Evolutionary conservation across 176 grass and related monocot genomes (phyloP).

Genomic region (Otatea glauca): DNA sequence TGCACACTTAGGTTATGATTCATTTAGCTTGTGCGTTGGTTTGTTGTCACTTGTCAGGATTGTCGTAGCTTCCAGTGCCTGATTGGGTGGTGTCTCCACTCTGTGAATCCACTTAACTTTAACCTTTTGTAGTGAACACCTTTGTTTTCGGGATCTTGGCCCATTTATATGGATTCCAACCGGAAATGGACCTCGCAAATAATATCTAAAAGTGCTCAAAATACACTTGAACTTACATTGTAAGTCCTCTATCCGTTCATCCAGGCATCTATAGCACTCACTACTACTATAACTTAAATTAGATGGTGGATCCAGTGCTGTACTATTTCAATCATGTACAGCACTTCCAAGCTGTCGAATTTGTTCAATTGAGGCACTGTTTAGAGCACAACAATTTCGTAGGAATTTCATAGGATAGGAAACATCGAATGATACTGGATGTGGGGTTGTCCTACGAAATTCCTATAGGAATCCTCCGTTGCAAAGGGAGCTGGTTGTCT

Average conservation of each 20-base stretch:
- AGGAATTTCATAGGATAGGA: background rate
- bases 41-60: constrained; percentile 10
- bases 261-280: background rate
- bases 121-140: background rate
- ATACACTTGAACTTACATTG: background rate
- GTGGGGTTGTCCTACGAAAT: background rate
- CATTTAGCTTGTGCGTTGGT: background rate
- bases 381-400: background rate
- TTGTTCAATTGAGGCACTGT: background rate
- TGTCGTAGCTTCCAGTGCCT: background rate
- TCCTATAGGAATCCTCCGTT: background rate
- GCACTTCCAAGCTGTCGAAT: background rate
- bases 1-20: background rate
- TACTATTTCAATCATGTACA: background rate
- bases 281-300: background rate
- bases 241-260: background rate
- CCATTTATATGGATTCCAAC: no score
- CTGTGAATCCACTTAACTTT: background rate
- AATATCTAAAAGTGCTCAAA: background rate
- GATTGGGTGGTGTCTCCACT: background rate
- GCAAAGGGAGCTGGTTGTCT: background rate
- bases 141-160: constrained; percentile 1
- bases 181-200: no score
- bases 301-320: background rate
- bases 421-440: background rate